A percentile compares a stretch with the other conserved stretches of the same genome.
These are phyloP conservation scores for Endogone sp. DNA, from an alignment of 192 early-diverging fungal species.

Conservation along the genomic window DNA sequence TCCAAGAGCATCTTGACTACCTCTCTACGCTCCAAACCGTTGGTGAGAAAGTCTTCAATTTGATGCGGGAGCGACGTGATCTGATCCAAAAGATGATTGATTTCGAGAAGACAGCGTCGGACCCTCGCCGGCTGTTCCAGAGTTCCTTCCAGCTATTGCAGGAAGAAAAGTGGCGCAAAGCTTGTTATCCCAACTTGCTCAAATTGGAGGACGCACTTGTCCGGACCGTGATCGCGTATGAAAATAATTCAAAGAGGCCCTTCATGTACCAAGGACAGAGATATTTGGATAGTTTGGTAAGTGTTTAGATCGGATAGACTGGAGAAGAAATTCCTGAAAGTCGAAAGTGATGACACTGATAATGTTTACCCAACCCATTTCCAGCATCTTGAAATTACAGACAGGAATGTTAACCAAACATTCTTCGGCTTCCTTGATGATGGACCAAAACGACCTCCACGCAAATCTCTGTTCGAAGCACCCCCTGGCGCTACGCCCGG, in stretches of 20 bases:
- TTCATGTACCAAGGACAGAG: slow-evolving; percentile 21
- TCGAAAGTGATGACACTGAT: slow-evolving; percentile 1
- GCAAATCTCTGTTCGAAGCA: neutral
- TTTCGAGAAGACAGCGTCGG: slow-evolving; percentile 73
- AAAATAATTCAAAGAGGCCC: slow-evolving; percentile 29
- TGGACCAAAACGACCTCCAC: neutral
- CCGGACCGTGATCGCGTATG: slow-evolving; percentile 45
- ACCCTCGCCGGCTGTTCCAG: slow-evolving; percentile 68
- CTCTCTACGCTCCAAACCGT: slow-evolving; percentile 15
- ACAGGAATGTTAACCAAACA: slow-evolving; percentile 30
- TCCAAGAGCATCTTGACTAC: slow-evolving; percentile 20
- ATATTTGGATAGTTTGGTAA: slow-evolving; percentile 26
- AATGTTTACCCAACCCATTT: neutral
- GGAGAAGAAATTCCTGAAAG: slow-evolving; percentile 4
- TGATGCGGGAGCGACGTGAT: slow-evolving; percentile 41
- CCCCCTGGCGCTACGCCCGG: neutral
- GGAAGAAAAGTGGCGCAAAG: slow-evolving; percentile 78
- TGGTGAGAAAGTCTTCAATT: slow-evolving; percentile 22
- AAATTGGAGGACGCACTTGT: slow-evolving; percentile 57
- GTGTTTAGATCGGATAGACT: neutral
- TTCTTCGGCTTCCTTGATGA: slow-evolving; percentile 35
- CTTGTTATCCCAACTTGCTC: slow-evolving; percentile 69
- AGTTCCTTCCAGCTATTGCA: slow-evolving; percentile 77
- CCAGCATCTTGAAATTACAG: slow-evolving; percentile 30
- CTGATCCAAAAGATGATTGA: slow-evolving; percentile 64